Evolutionary conservation across 257 asterid species (phyloP).

Genomic region (Lycium barbarum): DNA sequence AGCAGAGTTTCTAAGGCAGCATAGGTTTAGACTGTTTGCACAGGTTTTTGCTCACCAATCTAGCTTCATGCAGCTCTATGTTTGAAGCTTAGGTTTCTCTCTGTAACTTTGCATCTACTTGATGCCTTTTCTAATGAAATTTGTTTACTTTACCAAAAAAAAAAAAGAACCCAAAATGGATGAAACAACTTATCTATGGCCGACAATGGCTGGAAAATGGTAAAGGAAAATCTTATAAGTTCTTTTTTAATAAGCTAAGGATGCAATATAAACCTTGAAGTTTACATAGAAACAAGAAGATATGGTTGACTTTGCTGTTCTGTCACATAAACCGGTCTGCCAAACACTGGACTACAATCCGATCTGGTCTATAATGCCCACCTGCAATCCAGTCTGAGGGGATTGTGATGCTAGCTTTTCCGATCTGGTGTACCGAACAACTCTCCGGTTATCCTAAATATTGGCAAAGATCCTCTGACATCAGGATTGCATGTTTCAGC

Average conservation of each 20-base stretch:
- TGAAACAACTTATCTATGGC: not conserved
- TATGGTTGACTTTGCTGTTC: not conserved
- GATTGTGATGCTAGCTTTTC: not conserved
- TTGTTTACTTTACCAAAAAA: too few species aligned
- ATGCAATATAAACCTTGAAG: not conserved
- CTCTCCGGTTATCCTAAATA: not conserved
- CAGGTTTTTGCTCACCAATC: too few species aligned
- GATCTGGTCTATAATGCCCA: not conserved
- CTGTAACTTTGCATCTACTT: too few species aligned
- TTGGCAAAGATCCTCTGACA: not conserved
- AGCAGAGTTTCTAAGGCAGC: too few species aligned
- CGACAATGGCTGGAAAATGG: not conserved
- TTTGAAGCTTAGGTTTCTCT: too few species aligned
- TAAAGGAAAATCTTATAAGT: not conserved
- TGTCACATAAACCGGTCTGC: not conserved
- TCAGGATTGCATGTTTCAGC: not conserved
- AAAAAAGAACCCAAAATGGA: not conserved
- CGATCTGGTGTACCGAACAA: not conserved
- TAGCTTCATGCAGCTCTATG: too few species aligned
- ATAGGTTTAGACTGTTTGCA: too few species aligned
- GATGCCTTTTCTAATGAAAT: too few species aligned
- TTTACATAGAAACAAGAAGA: not conserved
- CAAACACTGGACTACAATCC: not conserved
- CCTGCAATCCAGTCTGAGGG: not conserved
- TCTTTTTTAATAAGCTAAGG: not conserved